These are phyloP conservation scores for Clavispora phyllophila DNA, from an alignment of 805 yeast genomes.

Conservation along the genomic window DNA sequence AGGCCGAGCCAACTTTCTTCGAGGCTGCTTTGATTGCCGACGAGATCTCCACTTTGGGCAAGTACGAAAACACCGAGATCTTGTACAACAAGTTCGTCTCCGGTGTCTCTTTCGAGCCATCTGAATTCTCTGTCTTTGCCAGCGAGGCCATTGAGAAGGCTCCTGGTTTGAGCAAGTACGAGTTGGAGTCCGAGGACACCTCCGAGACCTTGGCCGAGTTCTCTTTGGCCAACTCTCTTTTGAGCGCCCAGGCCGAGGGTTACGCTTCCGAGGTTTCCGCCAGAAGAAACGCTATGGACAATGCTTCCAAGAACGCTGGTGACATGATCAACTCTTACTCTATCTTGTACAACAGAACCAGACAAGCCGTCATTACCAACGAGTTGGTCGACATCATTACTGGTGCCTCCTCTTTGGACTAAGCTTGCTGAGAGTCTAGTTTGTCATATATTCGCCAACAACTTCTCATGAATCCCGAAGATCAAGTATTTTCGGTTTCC, in stretches of 20 bases:
- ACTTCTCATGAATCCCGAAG: conserved; percentile 1
- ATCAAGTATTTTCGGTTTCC: conserved; percentile 1
- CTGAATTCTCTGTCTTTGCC: conserved; percentile 59
- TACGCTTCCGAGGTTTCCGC: conserved; percentile 97
- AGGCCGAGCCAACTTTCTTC: conserved; percentile 89
- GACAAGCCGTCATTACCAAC: conserved; percentile 41
- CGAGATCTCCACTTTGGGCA: conserved; percentile 64
- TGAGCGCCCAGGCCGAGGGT: conserved; percentile 94
- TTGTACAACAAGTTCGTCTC: conserved; percentile 83
- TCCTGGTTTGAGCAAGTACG: conserved; percentile 79
- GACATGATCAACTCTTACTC: conserved; percentile 97
- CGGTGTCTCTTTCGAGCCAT: conserved; percentile 88
- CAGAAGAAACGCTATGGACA: conserved; percentile 99
- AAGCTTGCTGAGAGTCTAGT: conserved; percentile 18
- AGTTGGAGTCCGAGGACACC: conserved; percentile 60
- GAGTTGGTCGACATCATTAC: conserved; percentile 99
- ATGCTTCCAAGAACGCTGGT: conserved; percentile 99
- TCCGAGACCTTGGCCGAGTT: conserved; percentile 78
- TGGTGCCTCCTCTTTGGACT: conserved; percentile 98
- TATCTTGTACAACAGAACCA: conserved; percentile 89
- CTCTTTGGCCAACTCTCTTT: conserved; percentile 83
- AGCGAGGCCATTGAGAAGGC: conserved; percentile 73
- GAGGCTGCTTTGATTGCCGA: conserved; percentile 89
- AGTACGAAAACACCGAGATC: conserved; percentile 74
- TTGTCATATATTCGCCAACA: conserved; percentile 1